Evolutionary conservation across 2,329 filamentous ascomycete genomes (phyloP).

Genomic region (Aspergillus japonicus): DNA sequence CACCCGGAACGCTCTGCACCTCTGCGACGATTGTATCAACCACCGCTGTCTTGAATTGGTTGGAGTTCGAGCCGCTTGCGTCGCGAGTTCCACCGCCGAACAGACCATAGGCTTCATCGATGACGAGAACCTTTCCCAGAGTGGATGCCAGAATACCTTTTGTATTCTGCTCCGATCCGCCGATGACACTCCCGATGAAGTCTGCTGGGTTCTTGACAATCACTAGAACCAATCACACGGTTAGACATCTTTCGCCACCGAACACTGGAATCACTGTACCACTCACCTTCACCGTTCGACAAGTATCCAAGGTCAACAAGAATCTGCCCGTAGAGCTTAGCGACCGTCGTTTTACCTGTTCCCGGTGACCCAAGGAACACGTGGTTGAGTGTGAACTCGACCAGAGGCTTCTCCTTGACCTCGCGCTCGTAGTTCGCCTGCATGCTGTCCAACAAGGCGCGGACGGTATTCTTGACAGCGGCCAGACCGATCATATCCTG

Average conservation of each 20-base stretch:
- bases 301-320: constrained; percentile 66
- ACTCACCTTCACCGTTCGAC: constrained; percentile 64
- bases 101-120: constrained; percentile 76
- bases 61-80: constrained; percentile 33
- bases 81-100: constrained; percentile 37
- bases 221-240: constrained; percentile 46
- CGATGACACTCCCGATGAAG: constrained; percentile 64
- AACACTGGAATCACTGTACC: not conserved
- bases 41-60: constrained; percentile 61
- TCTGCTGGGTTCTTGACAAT: constrained; percentile 71
- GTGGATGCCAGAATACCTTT: constrained; percentile 68
- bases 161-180: constrained; percentile 68
- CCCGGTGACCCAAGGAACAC: constrained; percentile 72
- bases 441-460: constrained; percentile 60
- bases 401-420: constrained; percentile 57
- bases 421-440: constrained; percentile 66
- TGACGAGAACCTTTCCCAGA: constrained; percentile 71
- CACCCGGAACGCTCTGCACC: constrained; percentile 66
- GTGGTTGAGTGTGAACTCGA: constrained; percentile 64
- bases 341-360: constrained; percentile 74
- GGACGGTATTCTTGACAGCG: constrained; percentile 62
- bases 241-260: too few species aligned
- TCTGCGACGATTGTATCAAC: constrained; percentile 74
- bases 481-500: constrained; percentile 59
- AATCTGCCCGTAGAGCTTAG: constrained; percentile 69